These are phyloP conservation scores for Rhizopogon vinicolor DNA, from an alignment of 768 basidiomycete species.

Conservation along the genomic window DNA sequence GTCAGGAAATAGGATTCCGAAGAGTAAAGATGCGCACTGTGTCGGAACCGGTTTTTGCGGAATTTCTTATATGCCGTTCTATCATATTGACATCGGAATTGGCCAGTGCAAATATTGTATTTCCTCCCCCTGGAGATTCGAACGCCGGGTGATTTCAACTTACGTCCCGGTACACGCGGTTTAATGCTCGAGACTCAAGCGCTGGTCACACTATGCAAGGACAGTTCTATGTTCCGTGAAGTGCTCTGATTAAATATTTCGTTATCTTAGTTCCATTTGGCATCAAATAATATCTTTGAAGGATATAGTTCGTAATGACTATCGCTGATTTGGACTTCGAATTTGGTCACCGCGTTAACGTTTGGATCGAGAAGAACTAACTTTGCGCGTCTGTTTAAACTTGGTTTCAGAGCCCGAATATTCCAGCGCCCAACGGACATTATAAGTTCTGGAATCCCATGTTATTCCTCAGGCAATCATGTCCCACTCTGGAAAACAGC, in stretches of 20 bases:
- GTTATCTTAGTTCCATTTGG: neutral
- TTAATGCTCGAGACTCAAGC: neutral
- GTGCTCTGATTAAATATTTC: neutral
- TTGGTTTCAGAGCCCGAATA: neutral
- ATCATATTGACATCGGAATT: neutral
- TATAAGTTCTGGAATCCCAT: neutral
- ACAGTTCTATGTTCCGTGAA: neutral
- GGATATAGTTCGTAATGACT: neutral
- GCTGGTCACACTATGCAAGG: neutral
- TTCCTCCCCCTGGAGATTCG: neutral
- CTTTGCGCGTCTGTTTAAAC: neutral
- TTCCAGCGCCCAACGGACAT: neutral
- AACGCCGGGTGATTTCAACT: neutral
- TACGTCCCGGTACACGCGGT: neutral
- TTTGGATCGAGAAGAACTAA: neutral
- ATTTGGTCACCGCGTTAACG: neutral
- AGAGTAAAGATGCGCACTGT: neutral
- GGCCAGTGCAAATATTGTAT: neutral
- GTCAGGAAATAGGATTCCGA: no score
- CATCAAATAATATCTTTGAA: neutral
- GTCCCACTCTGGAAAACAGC: neutral
- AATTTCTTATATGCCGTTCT: neutral
- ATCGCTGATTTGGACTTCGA: neutral
- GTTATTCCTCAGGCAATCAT: neutral
- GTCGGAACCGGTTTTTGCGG: neutral